Evolutionary conservation across 306 rosid genomes (phyloP), one percentile per base, ranked within the genome.

Genomic region (Aeschynomene evenia): DNA sequence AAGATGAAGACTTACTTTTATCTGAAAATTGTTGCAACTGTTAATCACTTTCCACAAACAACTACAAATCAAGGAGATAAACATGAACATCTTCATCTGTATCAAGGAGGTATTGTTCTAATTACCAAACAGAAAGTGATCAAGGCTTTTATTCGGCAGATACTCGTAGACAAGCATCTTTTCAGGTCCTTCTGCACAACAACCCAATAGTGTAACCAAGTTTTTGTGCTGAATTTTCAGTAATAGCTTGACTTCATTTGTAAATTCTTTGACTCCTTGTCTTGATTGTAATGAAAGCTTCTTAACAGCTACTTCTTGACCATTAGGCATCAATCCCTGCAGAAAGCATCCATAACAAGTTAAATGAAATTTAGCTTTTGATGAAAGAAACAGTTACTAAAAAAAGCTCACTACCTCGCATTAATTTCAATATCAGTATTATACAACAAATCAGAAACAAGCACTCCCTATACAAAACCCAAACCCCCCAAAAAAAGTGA

Each of bases 101-200:
- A 19, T 33, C 18, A 15, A 18, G 2, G 2, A 28, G 19, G 37
- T 39, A 12, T 19, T 28, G 26, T 15, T 51, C 3, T n/a, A 36
- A 57, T 58, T 87, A 92, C 96, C 86, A 39, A 92, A 92, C 2
- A 92, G 80, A 63, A 92, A 81, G 80, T 73, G 86, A 70, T 92
- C 98, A 56, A 92, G 96, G 77, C 98, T 89, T 83, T 73, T 87
- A 84, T 92, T 92, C 4, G 95, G 86, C 15, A 92, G 88, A 72
- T 82, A 92, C 82, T 92, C 96, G 31, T 92, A 92, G 15, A 92
- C 92, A 72, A 92, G 95, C 96, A 92, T 92, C 82, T 92, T 92
- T 75, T 92, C 96, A 16, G 95, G 91, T 46, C 95, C 98, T 86
- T 92, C 95, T 11, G 84, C 83, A 70, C 96, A 92, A 39, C 98